Evolutionary conservation across 345 rosid species (phyloP).

Genomic region (Rhodomyrtus tomentosa): DNA sequence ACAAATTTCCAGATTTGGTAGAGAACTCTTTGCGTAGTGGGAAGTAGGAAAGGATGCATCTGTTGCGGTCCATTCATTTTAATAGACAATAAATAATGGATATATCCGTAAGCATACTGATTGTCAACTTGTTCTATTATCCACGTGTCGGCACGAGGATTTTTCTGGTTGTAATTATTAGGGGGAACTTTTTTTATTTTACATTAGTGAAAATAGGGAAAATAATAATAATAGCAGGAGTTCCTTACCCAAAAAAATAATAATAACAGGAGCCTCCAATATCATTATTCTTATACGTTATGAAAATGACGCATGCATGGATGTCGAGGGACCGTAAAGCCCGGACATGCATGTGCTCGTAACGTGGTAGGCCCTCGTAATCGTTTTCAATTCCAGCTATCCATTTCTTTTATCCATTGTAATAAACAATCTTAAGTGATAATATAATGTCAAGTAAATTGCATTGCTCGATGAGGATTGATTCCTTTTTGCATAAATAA

Average conservation of each 20-base stretch:
- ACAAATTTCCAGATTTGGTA: neutral
- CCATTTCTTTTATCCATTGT: neutral
- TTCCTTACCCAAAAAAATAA: no score
- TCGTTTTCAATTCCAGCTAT: neutral
- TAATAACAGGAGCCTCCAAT: neutral
- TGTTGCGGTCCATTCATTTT: neutral
- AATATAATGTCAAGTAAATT: neutral
- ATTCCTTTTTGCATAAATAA: neutral
- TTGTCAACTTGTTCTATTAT: neutral
- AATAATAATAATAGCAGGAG: no score
- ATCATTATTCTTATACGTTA: neutral
- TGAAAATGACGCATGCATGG: neutral
- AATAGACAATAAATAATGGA: neutral
- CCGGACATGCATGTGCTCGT: constrained; percentile 41
- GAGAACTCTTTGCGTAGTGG: neutral
- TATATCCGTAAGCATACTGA: neutral
- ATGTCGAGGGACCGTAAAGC: constrained; percentile 6
- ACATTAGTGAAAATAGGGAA: neutral
- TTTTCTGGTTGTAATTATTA: neutral
- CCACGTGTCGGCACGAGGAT: neutral
- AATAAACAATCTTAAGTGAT: neutral
- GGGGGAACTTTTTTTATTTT: neutral
- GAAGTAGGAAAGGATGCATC: neutral
- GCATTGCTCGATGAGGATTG: neutral
- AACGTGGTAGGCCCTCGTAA: constrained; percentile 45